Percentiles rank a stretch among this genome's conserved stretches.
phyloP scores from a whole-genome alignment of 1,284 basidiomycete genomes.

The Ceratobasidium sp. region DNA sequence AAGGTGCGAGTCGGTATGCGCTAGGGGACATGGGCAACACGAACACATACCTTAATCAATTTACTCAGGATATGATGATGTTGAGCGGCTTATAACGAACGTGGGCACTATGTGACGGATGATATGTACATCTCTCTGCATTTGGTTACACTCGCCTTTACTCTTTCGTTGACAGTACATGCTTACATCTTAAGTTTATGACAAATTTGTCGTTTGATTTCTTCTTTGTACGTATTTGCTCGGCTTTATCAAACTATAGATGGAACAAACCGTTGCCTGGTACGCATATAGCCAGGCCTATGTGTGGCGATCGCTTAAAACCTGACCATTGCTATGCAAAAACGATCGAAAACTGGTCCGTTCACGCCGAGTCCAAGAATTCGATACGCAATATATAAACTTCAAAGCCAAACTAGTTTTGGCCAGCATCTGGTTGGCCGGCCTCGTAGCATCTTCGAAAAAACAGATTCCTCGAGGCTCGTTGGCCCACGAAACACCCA shows the following conservation, averaged over 20 bases:
- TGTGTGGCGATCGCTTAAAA: too few species aligned
- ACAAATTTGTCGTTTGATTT: not conserved
- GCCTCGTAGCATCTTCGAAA: conserved; percentile 14
- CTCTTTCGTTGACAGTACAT: conserved; percentile 1
- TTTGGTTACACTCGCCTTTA: not conserved
- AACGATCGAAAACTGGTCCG: too few species aligned
- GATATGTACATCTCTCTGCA: not conserved
- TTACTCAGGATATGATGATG: conserved; percentile 41
- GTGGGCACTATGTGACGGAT: not conserved
- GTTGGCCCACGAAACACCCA: conserved; percentile 25
- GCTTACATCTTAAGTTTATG: conserved; percentile 18
- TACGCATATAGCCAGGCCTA: not conserved
- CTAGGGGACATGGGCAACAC: conserved; percentile 29
- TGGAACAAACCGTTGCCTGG: not conserved
- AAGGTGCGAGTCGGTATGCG: not conserved
- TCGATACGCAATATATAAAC: too few species aligned
- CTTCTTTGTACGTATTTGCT: conserved; percentile 32
- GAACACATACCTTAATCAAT: conserved; percentile 28
- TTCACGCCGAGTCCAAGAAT: too few species aligned
- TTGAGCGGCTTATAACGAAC: conserved; percentile 39
- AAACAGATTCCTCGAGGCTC: not conserved
- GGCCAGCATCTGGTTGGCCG: not conserved
- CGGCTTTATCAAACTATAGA: not conserved
- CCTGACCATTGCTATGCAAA: too few species aligned
- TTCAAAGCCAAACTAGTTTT: not conserved